Evolutionary conservation across 208 protist genomes (phyloP).

Genomic region (Wallacemonas sp.): DNA sequence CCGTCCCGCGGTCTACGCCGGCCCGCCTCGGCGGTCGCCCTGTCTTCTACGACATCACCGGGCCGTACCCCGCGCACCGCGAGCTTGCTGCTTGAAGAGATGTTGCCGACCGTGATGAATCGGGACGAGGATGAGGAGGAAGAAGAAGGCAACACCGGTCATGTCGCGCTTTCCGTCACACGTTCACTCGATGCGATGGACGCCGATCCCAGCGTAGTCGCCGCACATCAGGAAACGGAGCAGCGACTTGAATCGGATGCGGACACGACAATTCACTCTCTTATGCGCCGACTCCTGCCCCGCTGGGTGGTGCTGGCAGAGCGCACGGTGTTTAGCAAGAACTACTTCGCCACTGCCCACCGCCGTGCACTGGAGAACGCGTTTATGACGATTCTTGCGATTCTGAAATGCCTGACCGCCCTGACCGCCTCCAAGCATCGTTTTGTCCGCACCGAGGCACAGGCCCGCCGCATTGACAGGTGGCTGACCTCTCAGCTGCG

Average conservation of each 20-base stretch:
- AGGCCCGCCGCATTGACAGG: constrained; percentile 53
- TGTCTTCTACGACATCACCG: background rate
- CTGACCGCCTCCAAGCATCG: constrained; percentile 62
- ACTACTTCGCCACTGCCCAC: constrained; percentile 51
- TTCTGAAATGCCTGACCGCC: constrained; percentile 57
- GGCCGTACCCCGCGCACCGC: background rate
- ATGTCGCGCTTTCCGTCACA: background rate
- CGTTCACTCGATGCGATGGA: constrained; percentile 7
- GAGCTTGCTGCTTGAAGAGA: background rate
- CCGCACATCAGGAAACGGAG: background rate
- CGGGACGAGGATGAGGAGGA: background rate
- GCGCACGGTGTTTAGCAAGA: constrained; percentile 47
- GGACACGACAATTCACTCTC: constrained; percentile 10
- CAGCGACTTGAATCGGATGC: background rate
- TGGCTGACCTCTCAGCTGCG: constrained; percentile 60
- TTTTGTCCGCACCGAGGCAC: constrained; percentile 37
- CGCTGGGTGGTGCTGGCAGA: constrained; percentile 57
- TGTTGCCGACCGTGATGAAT: background rate
- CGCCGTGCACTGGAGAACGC: constrained; percentile 76
- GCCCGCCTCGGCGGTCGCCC: background rate
- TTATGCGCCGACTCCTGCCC: constrained; percentile 60
- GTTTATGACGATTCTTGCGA: constrained; percentile 76
- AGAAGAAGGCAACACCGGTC: background rate
- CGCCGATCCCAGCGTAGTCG: background rate
- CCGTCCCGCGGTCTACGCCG: background rate